Evolutionary conservation across 768 basidiomycete genomes (phyloP), one percentile per base, ranked within the genome.

Genomic region (Jaapia argillacea): DNA sequence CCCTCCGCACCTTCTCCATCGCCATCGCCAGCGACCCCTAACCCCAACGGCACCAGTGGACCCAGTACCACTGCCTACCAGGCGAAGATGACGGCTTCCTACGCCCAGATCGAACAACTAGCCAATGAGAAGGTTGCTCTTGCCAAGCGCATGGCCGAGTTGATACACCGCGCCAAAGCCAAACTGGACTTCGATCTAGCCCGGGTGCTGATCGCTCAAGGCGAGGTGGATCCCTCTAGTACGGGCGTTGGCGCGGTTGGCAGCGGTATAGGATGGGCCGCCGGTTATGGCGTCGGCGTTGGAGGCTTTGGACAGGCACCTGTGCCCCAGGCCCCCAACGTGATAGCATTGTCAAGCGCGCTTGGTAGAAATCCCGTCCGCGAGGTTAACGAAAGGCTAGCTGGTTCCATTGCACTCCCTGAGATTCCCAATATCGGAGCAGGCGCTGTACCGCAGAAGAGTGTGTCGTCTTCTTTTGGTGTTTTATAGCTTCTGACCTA

Each of bases 131-230:
- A 74, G 57, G 57, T 67, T 2, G 54, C 42, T 4, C 53, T 73
- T 22, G 66, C 71, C 12, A 59, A 68, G 42, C 64, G 72, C 41
- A 58, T 74, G 26, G 65, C 70, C 2, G 60, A 61, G 23, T 51
- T 72, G n/a, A 58, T 74, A 21, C 58, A 62, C 33, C 61, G 71
- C 38, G 71, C 72, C 24, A 63, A 66, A 37, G 67, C 70, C 14
- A 60, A 71, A 13, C 55, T 75, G 36, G 72, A 76, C 28, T 54
- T 67, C 43, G 73, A 76, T 48, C 57, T 75, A 2, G 57, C 55
- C 14, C 59, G 59, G 23, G 70, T 71, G 20, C 60, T 72, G 23
- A 56, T 64, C 27, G 48, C 71, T 31, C 70, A 71, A 49, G 70
- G 70, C 16, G 70, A 73, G 40, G 51, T 52, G 0, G 67, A 65